Evolutionary conservation across 2,329 filamentous ascomycete species (phyloP), one percentile per base, ranked within the genome.

Genomic region (Aspergillus vadensis): DNA sequence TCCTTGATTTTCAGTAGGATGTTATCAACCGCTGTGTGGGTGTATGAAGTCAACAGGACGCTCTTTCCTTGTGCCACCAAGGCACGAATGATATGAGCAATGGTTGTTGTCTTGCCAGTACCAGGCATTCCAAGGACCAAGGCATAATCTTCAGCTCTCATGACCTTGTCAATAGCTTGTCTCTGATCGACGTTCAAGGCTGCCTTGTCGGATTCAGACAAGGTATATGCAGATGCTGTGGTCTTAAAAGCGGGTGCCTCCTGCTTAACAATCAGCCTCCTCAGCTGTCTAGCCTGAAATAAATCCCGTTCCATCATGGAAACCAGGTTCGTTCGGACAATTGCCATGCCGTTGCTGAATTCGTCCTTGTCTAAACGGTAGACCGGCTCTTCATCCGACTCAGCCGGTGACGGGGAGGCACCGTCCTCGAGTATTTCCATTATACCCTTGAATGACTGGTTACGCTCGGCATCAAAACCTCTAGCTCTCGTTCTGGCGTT

Each of bases 51-150:
- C 43, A 99, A 81, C 6, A 99, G 81, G 14, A 99, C 92, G 58
- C 91, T 96, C 78, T 98, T 98, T 10, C 92, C 90, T 74, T 96
- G 91, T 0, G 89, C 87, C 5, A 95, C 89, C 30, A 99, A 82
- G 0, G 94, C 91, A 48, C 91, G 88, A 69, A 99, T 98, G 67
- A 99, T 97, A 73, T 98, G 93, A 5, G 94, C 92, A 70, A 99
- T 98, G 0, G 95, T 99, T 0, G 95, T 99, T 2, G 95, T 99
- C 77, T 99, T 99, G 60, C 95, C 95, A 0, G 95, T 99, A 7
- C 95, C 95, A 1, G 95, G 95, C 95, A 99, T 99, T 27, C 95
- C 95, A 19, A 99, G 85, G 12, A 99, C 93, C n/a, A 99, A 83
- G 7, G 95, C 94, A 75, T 98, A 99, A 78, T 99, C 93, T 67